phyloP scores from a whole-genome alignment of 306 rosid species.

The Citrullus colocynthis region DNA sequence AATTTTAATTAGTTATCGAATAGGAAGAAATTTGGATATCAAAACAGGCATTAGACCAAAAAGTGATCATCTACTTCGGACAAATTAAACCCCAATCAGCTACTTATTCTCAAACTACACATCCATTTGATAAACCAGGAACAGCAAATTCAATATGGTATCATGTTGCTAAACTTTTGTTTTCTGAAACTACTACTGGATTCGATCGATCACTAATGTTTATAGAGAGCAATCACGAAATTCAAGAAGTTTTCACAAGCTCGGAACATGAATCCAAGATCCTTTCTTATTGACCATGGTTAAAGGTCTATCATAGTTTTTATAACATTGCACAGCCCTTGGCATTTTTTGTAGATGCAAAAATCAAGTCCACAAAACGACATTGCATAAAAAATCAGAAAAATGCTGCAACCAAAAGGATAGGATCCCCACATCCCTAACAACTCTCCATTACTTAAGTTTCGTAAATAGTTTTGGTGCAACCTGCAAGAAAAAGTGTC shows the following conservation, averaged over 20 bases:
- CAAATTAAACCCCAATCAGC: background rate
- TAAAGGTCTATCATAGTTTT: conserved; percentile 1
- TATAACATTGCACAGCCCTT: background rate
- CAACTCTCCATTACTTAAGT: conserved; percentile 39
- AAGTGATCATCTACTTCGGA: background rate
- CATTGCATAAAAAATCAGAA: conserved; percentile 6
- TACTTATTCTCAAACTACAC: background rate
- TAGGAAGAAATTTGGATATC: background rate
- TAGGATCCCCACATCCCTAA: conserved; percentile 5
- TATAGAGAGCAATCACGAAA: background rate
- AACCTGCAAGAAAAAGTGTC: conserved; percentile 45
- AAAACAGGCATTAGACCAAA: background rate
- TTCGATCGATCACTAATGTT: background rate
- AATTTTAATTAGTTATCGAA: too few species aligned
- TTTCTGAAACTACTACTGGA: background rate
- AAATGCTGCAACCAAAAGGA: conserved; percentile 1
- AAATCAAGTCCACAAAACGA: background rate
- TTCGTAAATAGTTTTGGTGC: conserved; percentile 55
- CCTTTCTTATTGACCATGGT: conserved; percentile 10
- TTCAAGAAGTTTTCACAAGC: background rate
- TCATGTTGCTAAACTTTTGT: background rate
- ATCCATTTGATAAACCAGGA: background rate
- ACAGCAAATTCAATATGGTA: background rate
- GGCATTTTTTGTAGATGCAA: conserved; percentile 5
- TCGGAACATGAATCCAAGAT: background rate